Evolutionary conservation across 108 stramenopile species (phyloP).

Genomic region (Chaetoceros tenuissimus): DNA sequence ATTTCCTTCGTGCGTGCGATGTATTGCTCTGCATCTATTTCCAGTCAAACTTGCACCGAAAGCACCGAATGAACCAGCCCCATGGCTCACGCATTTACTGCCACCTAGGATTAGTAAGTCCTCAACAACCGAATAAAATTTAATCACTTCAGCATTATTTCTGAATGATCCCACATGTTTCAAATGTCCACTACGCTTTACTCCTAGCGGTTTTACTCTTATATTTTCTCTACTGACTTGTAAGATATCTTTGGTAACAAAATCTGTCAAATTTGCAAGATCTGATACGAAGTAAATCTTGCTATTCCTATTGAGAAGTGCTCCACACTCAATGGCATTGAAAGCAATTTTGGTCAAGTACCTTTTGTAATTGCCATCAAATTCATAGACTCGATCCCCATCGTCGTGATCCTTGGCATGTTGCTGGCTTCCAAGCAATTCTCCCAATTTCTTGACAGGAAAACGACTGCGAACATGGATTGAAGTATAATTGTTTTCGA

Average conservation of each 20-base stretch:
- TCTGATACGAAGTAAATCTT: background rate
- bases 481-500: background rate
- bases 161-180: background rate
- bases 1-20: background rate
- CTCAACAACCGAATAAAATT: background rate
- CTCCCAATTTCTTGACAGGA: background rate
- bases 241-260: background rate
- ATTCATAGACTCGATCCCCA: background rate
- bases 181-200: background rate
- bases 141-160: background rate
- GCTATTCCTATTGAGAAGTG: background rate
- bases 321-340: background rate
- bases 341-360: background rate
- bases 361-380: background rate
- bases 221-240: background rate
- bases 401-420: background rate
- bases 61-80: background rate
- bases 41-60: background rate
- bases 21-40: background rate
- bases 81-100: background rate
- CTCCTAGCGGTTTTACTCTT: background rate
- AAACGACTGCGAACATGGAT: background rate
- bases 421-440: background rate
- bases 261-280: background rate
- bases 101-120: background rate